phyloP scores from a whole-genome alignment of 108 stramenopile species.

The Thalassiosira profunda region DNA sequence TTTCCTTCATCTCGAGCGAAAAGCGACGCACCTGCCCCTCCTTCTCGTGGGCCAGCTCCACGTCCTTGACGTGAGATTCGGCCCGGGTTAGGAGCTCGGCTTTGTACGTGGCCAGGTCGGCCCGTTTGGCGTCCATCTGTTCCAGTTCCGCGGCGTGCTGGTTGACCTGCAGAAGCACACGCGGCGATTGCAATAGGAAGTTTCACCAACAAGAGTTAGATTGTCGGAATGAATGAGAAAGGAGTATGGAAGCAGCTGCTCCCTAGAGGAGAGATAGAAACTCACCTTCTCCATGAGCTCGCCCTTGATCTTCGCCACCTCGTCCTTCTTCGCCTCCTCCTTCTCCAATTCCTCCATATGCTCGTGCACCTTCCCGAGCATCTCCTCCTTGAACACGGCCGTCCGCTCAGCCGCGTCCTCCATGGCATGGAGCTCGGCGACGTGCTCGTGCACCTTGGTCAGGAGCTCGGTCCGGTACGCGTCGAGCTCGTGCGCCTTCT shows the following conservation, averaged over 20 bases:
- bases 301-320: constrained; percentile 41
- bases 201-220: too few relatives aligned
- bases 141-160: constrained; percentile 44
- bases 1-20: constrained; percentile 34
- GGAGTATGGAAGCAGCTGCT: too few relatives aligned
- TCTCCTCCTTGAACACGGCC: constrained; percentile 39
- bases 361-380: constrained; percentile 36
- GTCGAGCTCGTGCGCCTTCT: constrained; percentile 30
- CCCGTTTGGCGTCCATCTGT: constrained; percentile 42
- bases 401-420: constrained; percentile 35
- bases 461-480: constrained; percentile 39
- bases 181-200: too few relatives aligned
- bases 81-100: constrained; percentile 42
- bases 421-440: constrained; percentile 30
- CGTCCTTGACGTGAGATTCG: constrained; percentile 40
- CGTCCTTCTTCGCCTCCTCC: constrained; percentile 47
- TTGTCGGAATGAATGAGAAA: too few relatives aligned
- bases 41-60: constrained; percentile 38
- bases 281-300: constrained; percentile 50
- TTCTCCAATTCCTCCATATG: constrained; percentile 37
- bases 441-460: constrained; percentile 33
- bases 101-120: constrained; percentile 42
- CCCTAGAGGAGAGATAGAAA: too few relatives aligned
- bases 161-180: too few relatives aligned
- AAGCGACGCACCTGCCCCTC: constrained; percentile 32